Percentiles rank a stretch among this genome's conserved stretches.
These are phyloP conservation scores for Yamadazyma membranifaciens DNA, from an alignment of 1,139 yeast species.

Conservation along the genomic window DNA sequence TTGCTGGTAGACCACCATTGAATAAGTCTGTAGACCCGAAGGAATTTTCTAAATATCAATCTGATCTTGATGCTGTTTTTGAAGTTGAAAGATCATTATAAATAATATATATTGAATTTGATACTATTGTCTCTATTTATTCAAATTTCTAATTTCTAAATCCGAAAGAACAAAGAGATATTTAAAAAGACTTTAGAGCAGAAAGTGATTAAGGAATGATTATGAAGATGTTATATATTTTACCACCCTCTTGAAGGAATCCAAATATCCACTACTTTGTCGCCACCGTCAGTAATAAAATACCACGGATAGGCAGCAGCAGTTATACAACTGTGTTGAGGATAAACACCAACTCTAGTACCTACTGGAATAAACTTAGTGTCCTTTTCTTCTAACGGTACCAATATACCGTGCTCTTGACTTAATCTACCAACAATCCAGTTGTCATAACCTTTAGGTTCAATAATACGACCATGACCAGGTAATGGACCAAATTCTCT, in stretches of 20 bases:
- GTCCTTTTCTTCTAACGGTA: slow-evolving; percentile 29
- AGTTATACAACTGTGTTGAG: slow-evolving; percentile 77
- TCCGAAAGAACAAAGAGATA: background rate
- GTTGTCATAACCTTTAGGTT: slow-evolving; percentile 36
- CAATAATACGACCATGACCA: slow-evolving; percentile 47
- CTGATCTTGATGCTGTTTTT: slow-evolving; percentile 13
- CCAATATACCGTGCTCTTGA: slow-evolving; percentile 65
- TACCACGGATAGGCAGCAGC: slow-evolving; percentile 64
- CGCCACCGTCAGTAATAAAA: slow-evolving; percentile 50
- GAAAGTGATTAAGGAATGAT: too few relatives aligned
- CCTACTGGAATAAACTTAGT: slow-evolving; percentile 48
- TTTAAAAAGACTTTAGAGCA: background rate
- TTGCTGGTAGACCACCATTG: slow-evolving; percentile 26
- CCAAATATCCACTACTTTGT: slow-evolving; percentile 64
- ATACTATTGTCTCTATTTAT: too few relatives aligned
- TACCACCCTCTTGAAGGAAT: slow-evolving; percentile 62
- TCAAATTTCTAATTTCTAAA: background rate
- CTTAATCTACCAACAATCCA: slow-evolving; percentile 61
- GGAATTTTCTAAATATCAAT: slow-evolving; percentile 13
- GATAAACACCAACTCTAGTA: slow-evolving; percentile 53
- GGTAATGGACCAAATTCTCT: slow-evolving; percentile 57
- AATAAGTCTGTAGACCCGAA: slow-evolving; percentile 11
- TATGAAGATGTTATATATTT: slow-evolving; percentile 1
- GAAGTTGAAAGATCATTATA: slow-evolving; percentile 12
- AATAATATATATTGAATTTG: background rate